These are phyloP conservation scores for Russula lepida DNA, from an alignment of 768 basidiomycete genomes.

Conservation along the genomic window DNA sequence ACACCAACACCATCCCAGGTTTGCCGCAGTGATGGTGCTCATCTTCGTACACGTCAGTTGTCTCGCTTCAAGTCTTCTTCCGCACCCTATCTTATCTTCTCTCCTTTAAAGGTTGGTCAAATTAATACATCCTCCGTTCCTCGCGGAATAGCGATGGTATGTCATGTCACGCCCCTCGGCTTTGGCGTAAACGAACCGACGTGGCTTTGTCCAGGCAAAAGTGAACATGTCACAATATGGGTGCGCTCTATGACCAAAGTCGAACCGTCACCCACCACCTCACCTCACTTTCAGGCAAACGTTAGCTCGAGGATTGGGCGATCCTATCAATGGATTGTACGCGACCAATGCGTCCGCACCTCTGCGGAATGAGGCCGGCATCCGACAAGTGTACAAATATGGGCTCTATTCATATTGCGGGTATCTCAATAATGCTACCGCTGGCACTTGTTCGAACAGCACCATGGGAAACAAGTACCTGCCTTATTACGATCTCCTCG, in stretches of 20 bases:
- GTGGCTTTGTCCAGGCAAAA: constrained; percentile 38
- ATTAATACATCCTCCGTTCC: constrained; percentile 70
- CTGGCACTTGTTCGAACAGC: constrained; percentile 57
- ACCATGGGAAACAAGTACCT: constrained; percentile 50
- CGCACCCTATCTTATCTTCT: constrained; percentile 24
- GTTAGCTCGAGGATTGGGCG: constrained; percentile 31
- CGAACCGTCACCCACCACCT: constrained; percentile 3
- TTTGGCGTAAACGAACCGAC: constrained; percentile 18
- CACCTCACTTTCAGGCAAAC: constrained; percentile 37
- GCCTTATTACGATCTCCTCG: constrained; percentile 55
- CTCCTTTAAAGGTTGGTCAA: constrained; percentile 59
- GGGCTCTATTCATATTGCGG: constrained; percentile 80
- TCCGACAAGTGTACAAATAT: constrained; percentile 66
- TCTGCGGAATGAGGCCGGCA: constrained; percentile 45
- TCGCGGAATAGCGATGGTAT: constrained; percentile 65
- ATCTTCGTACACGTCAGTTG: constrained; percentile 73
- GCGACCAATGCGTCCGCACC: constrained; percentile 57
- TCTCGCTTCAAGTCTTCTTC: constrained; percentile 6
- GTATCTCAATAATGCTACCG: constrained; percentile 50
- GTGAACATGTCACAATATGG: constrained; percentile 66
- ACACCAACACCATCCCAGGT: constrained; percentile 30
- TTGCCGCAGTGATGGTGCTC: constrained; percentile 48
- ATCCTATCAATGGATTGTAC: constrained; percentile 57
- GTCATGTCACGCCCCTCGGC: constrained; percentile 15
- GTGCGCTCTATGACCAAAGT: constrained; percentile 32